Evolutionary conservation across 768 basidiomycete species (phyloP), one percentile per base, ranked within the genome.

Genomic region (Sarcodon aspratus): DNA sequence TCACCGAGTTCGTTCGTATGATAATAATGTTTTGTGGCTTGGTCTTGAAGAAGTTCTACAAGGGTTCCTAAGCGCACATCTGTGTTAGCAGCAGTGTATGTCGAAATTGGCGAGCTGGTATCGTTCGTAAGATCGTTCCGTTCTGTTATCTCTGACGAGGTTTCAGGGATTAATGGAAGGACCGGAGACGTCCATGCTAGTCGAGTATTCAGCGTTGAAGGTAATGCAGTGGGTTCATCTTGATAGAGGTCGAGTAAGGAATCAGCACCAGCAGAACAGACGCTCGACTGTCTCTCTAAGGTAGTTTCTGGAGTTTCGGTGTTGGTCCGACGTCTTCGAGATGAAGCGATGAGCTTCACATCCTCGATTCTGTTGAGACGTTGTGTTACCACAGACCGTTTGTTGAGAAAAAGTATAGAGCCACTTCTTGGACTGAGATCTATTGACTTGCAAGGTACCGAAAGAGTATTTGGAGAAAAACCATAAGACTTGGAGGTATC

Each of bases 21-120:
- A 36, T 62, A 63, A n/a, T 64, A 64, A 40, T 66, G 61, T 21
- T 67, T 64, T 33, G 58, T 62, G 42, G 60, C 66, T n/a, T 52
- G 57, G 13, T 67, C 63, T 47, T 63, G 63, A 54, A 65, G 65
- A 13, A 66, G 55, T 44, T 66, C 62, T 9, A 52, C 64, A 37
- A 65, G 35, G 1, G 65, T 61, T 13, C 50, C 62, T 13, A 65
- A 42, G 33, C 51, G 52, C 4, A 54, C 53, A n/a, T 53, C 53
- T 17, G 54, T 42, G 9, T 55, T 54, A 7, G 51, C 13, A 13
- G 40, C 13, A n/a, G 40, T 9, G 44, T 33, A 15, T 47, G 8
- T 27, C 32, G 27, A 42, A 8, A 27, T 17, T 9, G 40, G 9
- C 8, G 40, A 13, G 8, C 15, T 27, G 5, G 2, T 27, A 27